Conservation (phyloP, 257 asterid genomes). For the Scutellaria barbata region DNA sequence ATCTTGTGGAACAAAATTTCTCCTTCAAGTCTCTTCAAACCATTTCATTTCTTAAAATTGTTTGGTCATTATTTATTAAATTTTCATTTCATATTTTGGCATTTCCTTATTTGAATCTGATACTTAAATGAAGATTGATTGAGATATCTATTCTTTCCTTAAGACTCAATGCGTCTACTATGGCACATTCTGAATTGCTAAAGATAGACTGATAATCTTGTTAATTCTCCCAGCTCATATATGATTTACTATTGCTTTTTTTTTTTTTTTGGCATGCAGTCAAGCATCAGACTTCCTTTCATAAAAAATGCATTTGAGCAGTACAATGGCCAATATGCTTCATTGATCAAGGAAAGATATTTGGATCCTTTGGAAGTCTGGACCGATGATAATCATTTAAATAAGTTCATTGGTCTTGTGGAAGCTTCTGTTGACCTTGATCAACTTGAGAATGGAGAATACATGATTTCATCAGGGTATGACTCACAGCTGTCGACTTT, state of each 20-base stretch:
- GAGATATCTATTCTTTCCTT: slow-evolving; percentile 25
- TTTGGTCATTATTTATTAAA: not conserved
- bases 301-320: slow-evolving; percentile 77
- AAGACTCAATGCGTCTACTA: not conserved
- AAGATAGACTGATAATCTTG: not conserved
- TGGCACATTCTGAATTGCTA: slow-evolving; percentile 21
- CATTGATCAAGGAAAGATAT: slow-evolving; percentile 71
- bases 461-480: slow-evolving; percentile 87
- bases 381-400: slow-evolving; percentile 86
- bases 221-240: slow-evolving; percentile 2
- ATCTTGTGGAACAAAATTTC: not conserved
- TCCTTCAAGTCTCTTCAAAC: not conserved
- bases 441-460: slow-evolving; percentile 97
- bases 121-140: slow-evolving; percentile 4
- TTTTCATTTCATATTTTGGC: slow-evolving; percentile 8
- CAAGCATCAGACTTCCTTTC: slow-evolving; percentile 88
- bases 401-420: slow-evolving; percentile 89
- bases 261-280: slow-evolving; percentile 57
- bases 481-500: slow-evolving; percentile 66
- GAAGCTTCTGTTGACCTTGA: slow-evolving; percentile 96
- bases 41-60: slow-evolving; percentile 16
- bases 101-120: slow-evolving; percentile 26
- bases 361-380: slow-evolving; percentile 68
- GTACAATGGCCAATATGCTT: slow-evolving; percentile 72
- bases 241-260: slow-evolving; percentile 36